Evolutionary conservation across 2,329 filamentous ascomycete species (phyloP), one percentile per base, ranked within the genome.

Genomic region (Cyanodermella asteris): DNA sequence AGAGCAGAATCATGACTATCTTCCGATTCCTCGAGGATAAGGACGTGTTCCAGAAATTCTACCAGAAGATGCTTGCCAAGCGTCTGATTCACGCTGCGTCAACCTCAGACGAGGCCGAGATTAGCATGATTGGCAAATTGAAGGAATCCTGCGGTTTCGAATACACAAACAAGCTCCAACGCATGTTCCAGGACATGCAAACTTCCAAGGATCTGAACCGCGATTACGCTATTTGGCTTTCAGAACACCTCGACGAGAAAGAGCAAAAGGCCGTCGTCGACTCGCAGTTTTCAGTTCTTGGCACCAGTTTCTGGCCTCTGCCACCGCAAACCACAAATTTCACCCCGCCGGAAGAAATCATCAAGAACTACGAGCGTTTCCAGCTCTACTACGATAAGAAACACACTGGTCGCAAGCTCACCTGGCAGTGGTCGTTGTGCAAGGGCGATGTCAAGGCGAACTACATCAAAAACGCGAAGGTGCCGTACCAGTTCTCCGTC

Each of bases 11-110:
- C 40, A 97, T 97, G 87, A 93, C 84, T 2, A 80, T 97, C 28
- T 97, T 97, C 66, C 94, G 94, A 56, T 97, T 97, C 51, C 94
- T 97, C 34, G 87, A 97, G 46, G 90, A 97, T 53, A 97, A 97
- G 60, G 87, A 97, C 43, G 90, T 97, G 5, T 97, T 97, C 63
- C 87, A 94, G 50, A 97, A 94, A 50, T 97, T 93, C 53, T 97
- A 97, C 53, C 91, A 84, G 2, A 76, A 82, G 34, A 91, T 91
- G 72, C 57, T 97, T 38, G 87, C 87, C 24, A 80, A 91, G 47
- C 80, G 87, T 40, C 56, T 97, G 28, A 87, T 97, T 11, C 80
- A 93, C 48, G 81, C 76, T 46, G 93, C 75, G 45, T 94, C 87
- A 0, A 87, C 87, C 3, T 93, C 82, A 3, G 82, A 91, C 38